Evolutionary conservation across 1,284 basidiomycete genomes (phyloP).

Genomic region (Boletellus sp.): DNA sequence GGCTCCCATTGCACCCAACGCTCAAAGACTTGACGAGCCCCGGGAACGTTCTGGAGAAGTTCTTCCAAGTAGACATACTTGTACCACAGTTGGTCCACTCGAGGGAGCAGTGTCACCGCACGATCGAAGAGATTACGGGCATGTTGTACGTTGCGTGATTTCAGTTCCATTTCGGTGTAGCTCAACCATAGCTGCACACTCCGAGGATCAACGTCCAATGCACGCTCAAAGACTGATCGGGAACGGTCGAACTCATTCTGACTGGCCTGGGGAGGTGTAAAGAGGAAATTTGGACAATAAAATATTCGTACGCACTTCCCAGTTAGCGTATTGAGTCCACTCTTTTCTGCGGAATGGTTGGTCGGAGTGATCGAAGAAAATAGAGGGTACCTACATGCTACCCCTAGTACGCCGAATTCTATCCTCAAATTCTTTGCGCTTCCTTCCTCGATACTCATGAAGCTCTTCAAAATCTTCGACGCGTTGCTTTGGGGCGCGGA

Average conservation of each 20-base stretch:
- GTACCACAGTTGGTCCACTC: conserved; percentile 96
- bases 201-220: conserved; percentile 91
- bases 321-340: conserved; percentile 81
- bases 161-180: conserved; percentile 98
- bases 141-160: conserved; percentile 94
- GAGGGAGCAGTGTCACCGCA: conserved; percentile 91
- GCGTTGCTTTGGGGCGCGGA: conserved; percentile 89
- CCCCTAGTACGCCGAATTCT: conserved; percentile 86
- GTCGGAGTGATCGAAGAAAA: not conserved
- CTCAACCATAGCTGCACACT: conserved; percentile 90
- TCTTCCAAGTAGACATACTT: conserved; percentile 99
- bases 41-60: conserved; percentile 91
- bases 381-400: conserved; percentile 58
- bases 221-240: conserved; percentile 93
- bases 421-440: conserved; percentile 96
- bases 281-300: not conserved
- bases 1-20: conserved; percentile 99
- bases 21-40: conserved; percentile 96
- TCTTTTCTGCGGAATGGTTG: conserved; percentile 53
- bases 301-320: conserved; percentile 52
- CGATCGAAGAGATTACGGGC: conserved; percentile 96
- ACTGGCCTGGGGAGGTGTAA: conserved; percentile 58
- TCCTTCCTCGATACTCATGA: conserved; percentile 91
- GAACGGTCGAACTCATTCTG: conserved; percentile 94
- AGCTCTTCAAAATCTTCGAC: conserved; percentile 98